Percentiles rank a stretch among this genome's conserved stretches.
These are phyloP conservation scores for Lactarius tabidus DNA, from an alignment of 768 basidiomycete species.

Conservation along the genomic window DNA sequence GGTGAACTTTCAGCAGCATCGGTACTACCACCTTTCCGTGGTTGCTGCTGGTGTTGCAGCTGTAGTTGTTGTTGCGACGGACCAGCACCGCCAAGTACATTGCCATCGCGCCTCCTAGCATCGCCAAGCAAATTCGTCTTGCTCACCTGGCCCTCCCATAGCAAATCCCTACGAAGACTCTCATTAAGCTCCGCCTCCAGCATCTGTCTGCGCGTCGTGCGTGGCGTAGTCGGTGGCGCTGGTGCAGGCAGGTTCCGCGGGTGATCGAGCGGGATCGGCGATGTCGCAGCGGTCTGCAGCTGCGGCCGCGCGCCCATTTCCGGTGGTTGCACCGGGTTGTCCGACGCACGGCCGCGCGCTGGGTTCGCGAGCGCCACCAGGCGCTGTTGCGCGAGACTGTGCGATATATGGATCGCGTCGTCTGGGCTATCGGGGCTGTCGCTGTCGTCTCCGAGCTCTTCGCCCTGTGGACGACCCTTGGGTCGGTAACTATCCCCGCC, in stretches of 20 bases:
- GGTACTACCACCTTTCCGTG: conserved; percentile 6
- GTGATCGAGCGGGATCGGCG: conserved; percentile 56
- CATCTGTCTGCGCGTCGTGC: conserved; percentile 82
- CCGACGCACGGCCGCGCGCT: conserved; percentile 39
- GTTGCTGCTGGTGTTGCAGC: neutral
- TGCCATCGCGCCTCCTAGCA: conserved; percentile 31
- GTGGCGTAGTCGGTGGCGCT: conserved; percentile 69
- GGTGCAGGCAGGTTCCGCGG: conserved; percentile 72
- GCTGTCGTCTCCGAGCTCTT: conserved; percentile 62
- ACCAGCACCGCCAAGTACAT: conserved; percentile 25
- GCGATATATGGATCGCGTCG: conserved; percentile 52
- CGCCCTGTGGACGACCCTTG: conserved; percentile 58
- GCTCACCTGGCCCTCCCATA: conserved; percentile 77
- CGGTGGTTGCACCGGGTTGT: conserved; percentile 26
- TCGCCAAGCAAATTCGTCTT: conserved; percentile 43
- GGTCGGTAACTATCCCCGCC: conserved; percentile 50
- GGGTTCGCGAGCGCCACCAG: conserved; percentile 51
- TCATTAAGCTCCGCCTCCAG: conserved; percentile 82
- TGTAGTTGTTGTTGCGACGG: conserved; percentile 34
- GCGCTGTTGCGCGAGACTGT: conserved; percentile 66
- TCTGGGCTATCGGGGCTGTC: conserved; percentile 51
- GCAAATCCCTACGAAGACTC: conserved; percentile 69
- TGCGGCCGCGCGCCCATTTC: conserved; percentile 21
- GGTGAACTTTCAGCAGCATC: neutral
- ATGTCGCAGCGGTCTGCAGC: conserved; percentile 38